phyloP scores from a whole-genome alignment of 179 eudicot species.

The Carnegiea gigantea region DNA sequence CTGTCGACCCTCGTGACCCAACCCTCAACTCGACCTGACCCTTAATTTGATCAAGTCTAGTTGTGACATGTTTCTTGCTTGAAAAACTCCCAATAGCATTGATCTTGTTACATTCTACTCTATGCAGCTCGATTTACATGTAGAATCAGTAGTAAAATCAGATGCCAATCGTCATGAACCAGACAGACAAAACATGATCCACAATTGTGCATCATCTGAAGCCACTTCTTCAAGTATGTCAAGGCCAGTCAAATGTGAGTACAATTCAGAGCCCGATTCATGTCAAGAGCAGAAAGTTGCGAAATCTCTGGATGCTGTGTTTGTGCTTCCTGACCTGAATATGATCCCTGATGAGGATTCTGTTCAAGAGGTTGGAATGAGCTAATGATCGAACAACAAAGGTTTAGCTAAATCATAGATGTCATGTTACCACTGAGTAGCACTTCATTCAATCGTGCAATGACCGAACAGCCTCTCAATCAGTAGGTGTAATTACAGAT shows the following conservation, averaged over 20 bases:
- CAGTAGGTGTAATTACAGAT: conserved; percentile 3
- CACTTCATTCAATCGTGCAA: background rate
- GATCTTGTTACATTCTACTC: too few relatives aligned
- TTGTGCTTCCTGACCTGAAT: conserved; percentile 61
- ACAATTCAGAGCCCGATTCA: too few relatives aligned
- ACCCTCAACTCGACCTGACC: too few relatives aligned
- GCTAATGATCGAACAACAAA: conserved; percentile 5
- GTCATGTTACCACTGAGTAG: background rate
- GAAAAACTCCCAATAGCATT: too few relatives aligned
- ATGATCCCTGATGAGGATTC: conserved; percentile 38
- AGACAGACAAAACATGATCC: conserved; percentile 10
- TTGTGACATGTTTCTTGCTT: too few relatives aligned
- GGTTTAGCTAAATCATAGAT: background rate
- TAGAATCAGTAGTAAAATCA: conserved; percentile 10
- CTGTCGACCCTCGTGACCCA: too few relatives aligned
- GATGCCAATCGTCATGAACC: conserved; percentile 9
- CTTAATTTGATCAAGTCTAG: too few relatives aligned
- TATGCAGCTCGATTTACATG: conserved; percentile 36
- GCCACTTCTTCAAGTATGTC: background rate
- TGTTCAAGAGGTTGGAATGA: background rate
- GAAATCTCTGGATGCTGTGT: conserved; percentile 18
- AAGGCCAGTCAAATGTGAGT: too few relatives aligned
- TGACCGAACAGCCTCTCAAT: background rate
- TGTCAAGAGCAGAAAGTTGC: background rate
- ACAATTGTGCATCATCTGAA: conserved; percentile 4